Evolutionary conservation across 2,329 filamentous ascomycete genomes (phyloP).

Genomic region (Talaromyces sp.): DNA sequence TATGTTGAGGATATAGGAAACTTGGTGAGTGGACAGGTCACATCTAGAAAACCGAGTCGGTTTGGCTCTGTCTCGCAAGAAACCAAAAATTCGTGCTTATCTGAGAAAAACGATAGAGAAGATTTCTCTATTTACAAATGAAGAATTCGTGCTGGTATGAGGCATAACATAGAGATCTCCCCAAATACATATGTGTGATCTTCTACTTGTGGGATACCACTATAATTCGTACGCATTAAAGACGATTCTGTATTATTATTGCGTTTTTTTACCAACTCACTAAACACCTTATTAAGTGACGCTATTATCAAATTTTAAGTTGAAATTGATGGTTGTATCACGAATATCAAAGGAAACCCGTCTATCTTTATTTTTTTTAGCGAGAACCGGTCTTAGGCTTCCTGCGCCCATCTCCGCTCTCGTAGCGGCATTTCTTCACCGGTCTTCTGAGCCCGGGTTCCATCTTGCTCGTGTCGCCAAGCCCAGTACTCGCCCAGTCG

Average conservation of each 20-base stretch:
- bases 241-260: neutral
- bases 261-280: neutral
- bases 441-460: constrained; percentile 47
- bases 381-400: constrained; percentile 1
- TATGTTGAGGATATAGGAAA: neutral
- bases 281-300: neutral
- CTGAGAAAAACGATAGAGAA: too few relatives aligned
- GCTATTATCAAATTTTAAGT: neutral
- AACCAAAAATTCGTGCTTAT: neutral
- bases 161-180: too few relatives aligned
- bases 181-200: too few relatives aligned
- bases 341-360: neutral
- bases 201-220: too few relatives aligned
- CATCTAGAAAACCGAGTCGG: neutral
- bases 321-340: neutral
- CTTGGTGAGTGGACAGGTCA: neutral
- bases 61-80: too few relatives aligned
- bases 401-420: constrained; percentile 73
- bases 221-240: neutral
- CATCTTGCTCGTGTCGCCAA: constrained; percentile 72
- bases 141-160: too few relatives aligned
- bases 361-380: neutral
- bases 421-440: constrained; percentile 62
- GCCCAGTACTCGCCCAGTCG: constrained; percentile 88
- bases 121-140: too few relatives aligned